These are phyloP conservation scores for Phoma sp. DNA, from an alignment of 2,329 filamentous ascomycete species.

Conservation along the genomic window DNA sequence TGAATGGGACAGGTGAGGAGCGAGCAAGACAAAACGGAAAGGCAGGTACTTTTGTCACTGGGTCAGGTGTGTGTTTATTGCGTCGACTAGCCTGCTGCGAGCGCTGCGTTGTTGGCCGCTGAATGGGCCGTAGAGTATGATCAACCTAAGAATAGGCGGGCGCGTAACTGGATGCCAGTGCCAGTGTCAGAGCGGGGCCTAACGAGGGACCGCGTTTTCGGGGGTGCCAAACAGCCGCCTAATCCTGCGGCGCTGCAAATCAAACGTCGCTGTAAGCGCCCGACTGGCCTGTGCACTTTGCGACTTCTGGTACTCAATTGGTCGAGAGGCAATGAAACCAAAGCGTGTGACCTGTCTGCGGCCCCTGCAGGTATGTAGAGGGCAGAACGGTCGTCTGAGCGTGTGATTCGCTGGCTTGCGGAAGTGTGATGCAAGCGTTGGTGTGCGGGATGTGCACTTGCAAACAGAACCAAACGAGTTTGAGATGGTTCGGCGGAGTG, in stretches of 20 bases:
- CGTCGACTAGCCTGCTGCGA: constrained; percentile 35
- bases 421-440: constrained; percentile 32
- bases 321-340: constrained; percentile 35
- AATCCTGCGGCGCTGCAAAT: constrained; percentile 26
- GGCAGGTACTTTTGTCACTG: constrained; percentile 33
- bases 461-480: constrained; percentile 20
- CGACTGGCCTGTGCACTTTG: constrained; percentile 29
- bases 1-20: constrained; percentile 31
- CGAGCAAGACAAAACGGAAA: constrained; percentile 32
- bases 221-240: constrained; percentile 36
- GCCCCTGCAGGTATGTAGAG: constrained; percentile 43
- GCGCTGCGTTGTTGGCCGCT: constrained; percentile 42
- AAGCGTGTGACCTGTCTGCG: constrained; percentile 44
- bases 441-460: constrained; percentile 34
- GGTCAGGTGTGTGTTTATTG: constrained; percentile 42
- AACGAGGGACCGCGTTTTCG: constrained; percentile 26
- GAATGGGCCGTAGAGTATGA: constrained; percentile 35
- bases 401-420: constrained; percentile 37
- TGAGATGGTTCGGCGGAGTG: constrained; percentile 16
- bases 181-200: constrained; percentile 26
- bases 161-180: constrained; percentile 23
- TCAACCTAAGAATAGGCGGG: constrained; percentile 25
- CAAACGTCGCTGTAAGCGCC: constrained; percentile 36
- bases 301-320: constrained; percentile 26
- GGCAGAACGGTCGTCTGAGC: constrained; percentile 19